Conservation (phyloP, 2,329 filamentous ascomycete species). For the Plectosphaerella cucumerina region DNA sequence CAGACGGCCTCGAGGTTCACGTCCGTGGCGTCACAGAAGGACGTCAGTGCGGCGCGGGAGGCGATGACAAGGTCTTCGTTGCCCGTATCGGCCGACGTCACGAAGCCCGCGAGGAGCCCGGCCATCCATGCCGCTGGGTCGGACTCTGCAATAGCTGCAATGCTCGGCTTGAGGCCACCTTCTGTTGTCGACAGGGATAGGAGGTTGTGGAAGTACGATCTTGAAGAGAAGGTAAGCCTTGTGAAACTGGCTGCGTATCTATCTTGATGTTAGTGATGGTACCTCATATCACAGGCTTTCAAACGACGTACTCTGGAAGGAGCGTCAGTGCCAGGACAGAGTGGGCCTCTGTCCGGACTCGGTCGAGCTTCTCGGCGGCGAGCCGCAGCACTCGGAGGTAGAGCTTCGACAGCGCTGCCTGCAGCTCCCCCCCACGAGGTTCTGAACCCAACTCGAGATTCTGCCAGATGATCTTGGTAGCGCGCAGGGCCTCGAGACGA, state of each 20-base stretch:
- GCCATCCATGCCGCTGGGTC: constrained; percentile 37
- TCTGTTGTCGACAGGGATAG: constrained; percentile 38
- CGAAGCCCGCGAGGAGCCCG: constrained; percentile 60
- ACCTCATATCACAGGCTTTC: neutral
- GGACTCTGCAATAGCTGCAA: constrained; percentile 27
- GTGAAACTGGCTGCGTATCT: constrained; percentile 32
- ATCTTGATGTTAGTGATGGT: constrained; percentile 16
- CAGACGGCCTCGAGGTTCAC: constrained; percentile 41
- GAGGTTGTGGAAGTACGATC: constrained; percentile 52
- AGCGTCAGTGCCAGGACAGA: constrained; percentile 43
- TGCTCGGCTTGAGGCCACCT: constrained; percentile 28
- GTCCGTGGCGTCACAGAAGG: constrained; percentile 41
- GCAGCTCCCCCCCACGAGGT: constrained; percentile 17
- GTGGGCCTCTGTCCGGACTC: constrained; percentile 68
- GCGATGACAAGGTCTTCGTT: constrained; percentile 71
- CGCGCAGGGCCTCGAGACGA: constrained; percentile 74
- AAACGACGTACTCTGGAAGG: constrained; percentile 36
- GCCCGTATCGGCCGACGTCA: constrained; percentile 72
- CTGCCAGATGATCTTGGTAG: constrained; percentile 60
- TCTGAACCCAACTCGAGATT: constrained; percentile 18
- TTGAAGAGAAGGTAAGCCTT: constrained; percentile 50
- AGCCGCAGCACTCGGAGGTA: constrained; percentile 59
- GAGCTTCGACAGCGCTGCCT: constrained; percentile 29
- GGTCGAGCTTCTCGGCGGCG: constrained; percentile 85
- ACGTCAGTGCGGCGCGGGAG: constrained; percentile 60